Percentiles rank a stretch among this genome's conserved stretches.
Evolutionary conservation across 176 grass and related monocot species (phyloP).

Genomic region (Urochloa ruziziensis): DNA sequence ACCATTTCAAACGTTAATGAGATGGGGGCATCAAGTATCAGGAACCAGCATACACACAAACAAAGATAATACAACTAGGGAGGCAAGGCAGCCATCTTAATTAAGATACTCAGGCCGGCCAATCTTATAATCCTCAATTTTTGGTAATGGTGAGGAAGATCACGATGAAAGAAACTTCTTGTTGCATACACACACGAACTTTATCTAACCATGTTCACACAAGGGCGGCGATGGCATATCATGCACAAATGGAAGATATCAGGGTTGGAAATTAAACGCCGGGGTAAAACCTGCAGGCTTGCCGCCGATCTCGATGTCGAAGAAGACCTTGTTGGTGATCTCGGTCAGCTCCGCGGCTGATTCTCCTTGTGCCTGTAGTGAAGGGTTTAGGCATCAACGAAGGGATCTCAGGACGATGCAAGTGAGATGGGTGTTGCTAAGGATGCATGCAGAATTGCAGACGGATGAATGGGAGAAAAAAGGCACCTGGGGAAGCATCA

Average conservation of each 20-base stretch:
- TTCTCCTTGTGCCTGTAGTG: slow-evolving; percentile 53
- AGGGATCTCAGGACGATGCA: background rate
- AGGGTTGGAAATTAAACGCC: background rate
- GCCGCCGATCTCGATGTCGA: slow-evolving; percentile 76
- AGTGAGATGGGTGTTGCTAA: background rate
- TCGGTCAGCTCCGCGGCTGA: slow-evolving; percentile 50
- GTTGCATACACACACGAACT: no score
- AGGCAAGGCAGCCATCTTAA: background rate
- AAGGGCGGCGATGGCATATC: background rate
- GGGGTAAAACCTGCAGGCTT: slow-evolving; percentile 65
- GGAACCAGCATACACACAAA: background rate
- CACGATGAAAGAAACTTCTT: no score
- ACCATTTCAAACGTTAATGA: background rate
- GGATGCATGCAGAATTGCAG: background rate
- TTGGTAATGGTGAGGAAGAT: no score
- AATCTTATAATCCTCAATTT: no score
- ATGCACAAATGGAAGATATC: background rate
- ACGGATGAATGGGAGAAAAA: slow-evolving; percentile 1
- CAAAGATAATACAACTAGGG: background rate
- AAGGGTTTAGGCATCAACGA: background rate
- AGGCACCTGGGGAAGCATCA: slow-evolving; percentile 70
- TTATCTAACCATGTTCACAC: no score
- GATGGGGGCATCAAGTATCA: background rate
- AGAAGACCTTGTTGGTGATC: slow-evolving; percentile 82
- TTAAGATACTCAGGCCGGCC: background rate